Evolutionary conservation across 2,329 filamentous ascomycete genomes (phyloP).

Genomic region (Fusarium clavum): DNA sequence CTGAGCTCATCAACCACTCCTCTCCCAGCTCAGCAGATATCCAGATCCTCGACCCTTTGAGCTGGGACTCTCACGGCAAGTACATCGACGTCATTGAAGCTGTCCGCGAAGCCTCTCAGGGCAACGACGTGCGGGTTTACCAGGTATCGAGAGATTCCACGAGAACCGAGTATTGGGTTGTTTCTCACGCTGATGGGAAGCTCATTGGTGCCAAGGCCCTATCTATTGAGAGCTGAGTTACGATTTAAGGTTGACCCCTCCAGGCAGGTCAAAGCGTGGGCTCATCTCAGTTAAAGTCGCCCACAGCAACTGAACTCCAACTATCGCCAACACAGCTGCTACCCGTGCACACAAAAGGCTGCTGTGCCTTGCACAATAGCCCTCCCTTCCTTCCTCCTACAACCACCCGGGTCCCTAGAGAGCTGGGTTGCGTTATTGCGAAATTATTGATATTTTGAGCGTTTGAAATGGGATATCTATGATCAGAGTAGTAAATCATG

Average conservation of each 20-base stretch:
- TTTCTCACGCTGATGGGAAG: slow-evolving; percentile 71
- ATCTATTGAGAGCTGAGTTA: slow-evolving; percentile 70
- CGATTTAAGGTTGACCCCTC: no score
- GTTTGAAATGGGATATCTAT: not conserved
- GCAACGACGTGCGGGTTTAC: slow-evolving; percentile 80
- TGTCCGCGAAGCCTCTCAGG: slow-evolving; percentile 71
- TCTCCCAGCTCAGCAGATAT: slow-evolving; percentile 67
- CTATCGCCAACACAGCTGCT: no score
- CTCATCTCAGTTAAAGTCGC: no score
- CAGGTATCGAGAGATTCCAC: slow-evolving; percentile 71
- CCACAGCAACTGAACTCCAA: no score
- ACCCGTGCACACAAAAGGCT: no score
- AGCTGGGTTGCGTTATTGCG: not conserved
- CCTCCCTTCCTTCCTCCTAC: no score
- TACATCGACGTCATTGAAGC: slow-evolving; percentile 78
- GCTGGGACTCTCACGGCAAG: slow-evolving; percentile 79
- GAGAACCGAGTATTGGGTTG: slow-evolving; percentile 82
- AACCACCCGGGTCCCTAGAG: no score
- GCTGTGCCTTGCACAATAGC: no score
- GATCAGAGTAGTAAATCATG: not conserved
- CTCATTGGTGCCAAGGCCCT: slow-evolving; percentile 83
- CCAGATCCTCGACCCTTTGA: slow-evolving; percentile 72
- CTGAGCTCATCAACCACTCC: slow-evolving; percentile 71
- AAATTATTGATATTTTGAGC: not conserved
- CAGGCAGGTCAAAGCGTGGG: no score